These are phyloP conservation scores for Nemania sp. DNA, from an alignment of 2,329 filamentous ascomycete species.

Conservation along the genomic window DNA sequence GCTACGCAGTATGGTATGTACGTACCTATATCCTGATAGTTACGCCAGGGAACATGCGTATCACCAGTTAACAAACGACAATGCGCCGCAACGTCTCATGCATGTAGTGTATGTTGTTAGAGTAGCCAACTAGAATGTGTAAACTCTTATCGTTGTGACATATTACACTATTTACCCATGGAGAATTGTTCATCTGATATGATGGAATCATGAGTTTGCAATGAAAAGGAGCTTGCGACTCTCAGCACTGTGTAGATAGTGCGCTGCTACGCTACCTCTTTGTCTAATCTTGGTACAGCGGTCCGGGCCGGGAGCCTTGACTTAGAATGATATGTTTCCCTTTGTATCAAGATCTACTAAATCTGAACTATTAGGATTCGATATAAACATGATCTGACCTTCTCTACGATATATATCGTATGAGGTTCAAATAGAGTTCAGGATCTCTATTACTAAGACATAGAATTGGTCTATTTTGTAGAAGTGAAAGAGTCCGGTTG, in stretches of 20 bases:
- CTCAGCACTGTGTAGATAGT: background rate
- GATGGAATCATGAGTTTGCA: too few relatives aligned
- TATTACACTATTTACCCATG: too few relatives aligned
- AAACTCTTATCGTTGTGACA: too few relatives aligned
- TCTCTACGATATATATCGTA: background rate
- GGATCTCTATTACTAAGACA: conserved; percentile 5
- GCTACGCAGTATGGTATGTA: too few relatives aligned
- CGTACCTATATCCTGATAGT: too few relatives aligned
- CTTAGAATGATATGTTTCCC: background rate
- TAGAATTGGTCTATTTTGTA: conserved; percentile 3
- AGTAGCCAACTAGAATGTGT: too few relatives aligned
- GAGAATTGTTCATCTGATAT: too few relatives aligned
- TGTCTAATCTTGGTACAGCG: background rate
- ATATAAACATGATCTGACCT: background rate
- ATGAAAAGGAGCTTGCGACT: background rate
- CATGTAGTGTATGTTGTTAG: too few relatives aligned
- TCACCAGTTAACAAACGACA: too few relatives aligned
- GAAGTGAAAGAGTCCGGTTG: conserved; percentile 17
- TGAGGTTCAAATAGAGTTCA: conserved; percentile 24
- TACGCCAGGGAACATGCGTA: too few relatives aligned
- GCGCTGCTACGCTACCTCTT: background rate
- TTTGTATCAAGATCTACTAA: background rate
- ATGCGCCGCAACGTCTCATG: too few relatives aligned
- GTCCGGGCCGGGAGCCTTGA: conserved; percentile 1
- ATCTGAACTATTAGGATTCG: background rate